Base-by-base conservation (phyloP, 2,329 filamentous ascomycete genomes). In the Sporothrix humicola region DNA sequence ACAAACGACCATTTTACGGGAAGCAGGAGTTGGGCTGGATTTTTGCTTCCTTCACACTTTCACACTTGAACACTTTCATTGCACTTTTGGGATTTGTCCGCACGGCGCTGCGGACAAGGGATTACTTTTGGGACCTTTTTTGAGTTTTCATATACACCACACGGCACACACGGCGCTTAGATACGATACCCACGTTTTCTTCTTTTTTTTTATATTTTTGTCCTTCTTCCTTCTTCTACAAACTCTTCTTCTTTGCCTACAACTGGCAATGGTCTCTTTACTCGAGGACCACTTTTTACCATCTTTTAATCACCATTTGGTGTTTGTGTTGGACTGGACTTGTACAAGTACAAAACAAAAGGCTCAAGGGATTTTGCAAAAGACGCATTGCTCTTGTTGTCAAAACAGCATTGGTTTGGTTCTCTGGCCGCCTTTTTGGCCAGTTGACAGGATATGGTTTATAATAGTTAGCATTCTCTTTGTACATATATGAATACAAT, bases 151-250 rank as follows among this genome's bases (percentile, higher is more conserved):
- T 31, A 46, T 54, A 44, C 58, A 66, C n/a, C 42, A 44, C 48
- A 54, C 56, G 15, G 52, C 59, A 52, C 59, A 52, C 46, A 69
- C 31, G 73, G 73, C 69, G 73, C 48, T 72, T 74, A 26, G 54
- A 56, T 68, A 74, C 73, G 73, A 74, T 74, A 74, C 73, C 73
- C 73, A 73, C 52, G 73, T 9, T 73, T 59, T 66, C 69, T 15
- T 8, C 65, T 10, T 37, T 2, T 23, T 56, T 17, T 10, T 66
- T 71, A 13, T 9, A 42, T 65, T 63, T 6, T 23, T 26, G 17
- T 65, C 12, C 9, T 26, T 20, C 50, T 20, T 15, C 26, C 23
- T 71, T 52, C 17, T 61, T 26, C 15, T 17, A 8, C 17, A 37
- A 26, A 2, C 3, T 37, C 56, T 17, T 59, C 13, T 23, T 23